Evolutionary conservation across 192 early-diverging fungal genomes (phyloP), one percentile per base, ranked within the genome.

Genomic region (Coemansia sp.): DNA sequence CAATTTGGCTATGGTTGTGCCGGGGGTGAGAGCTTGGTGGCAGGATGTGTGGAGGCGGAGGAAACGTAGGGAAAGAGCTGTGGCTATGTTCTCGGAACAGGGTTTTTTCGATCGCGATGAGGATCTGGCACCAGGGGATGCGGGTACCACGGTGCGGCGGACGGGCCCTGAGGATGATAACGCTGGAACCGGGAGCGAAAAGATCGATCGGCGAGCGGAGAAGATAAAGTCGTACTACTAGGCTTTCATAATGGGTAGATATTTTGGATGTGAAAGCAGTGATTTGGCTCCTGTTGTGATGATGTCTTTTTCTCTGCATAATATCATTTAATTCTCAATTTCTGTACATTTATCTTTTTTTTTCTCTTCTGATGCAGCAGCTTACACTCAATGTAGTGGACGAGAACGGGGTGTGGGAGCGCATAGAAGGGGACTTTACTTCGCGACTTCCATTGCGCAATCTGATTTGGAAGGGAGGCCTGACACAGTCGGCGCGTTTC

Each of bases 361-460:
- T 55, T 40, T 66, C 14, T 37, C 23, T 28, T 23, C 11, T 42
- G 7, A 63, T 75, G 67, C 50, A 77, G 46, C 38, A 57, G n/a
- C 69, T 67, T 21, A 43, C 59, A 34, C 64, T 77, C 40, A 65
- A 35, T 40, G 33, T 77, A 14, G 39, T 43, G 5, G 78, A 81
- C 60, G 73, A 75, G 50, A 50, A 67, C 50, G 72, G 63, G 6
- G 55, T 69, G 6, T 93, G 91, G 91, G 74, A 72, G 35, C 76
- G 79, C 23, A 83, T 94, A 18, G 83, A 84, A 14, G 77, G 86
- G 40, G 91, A 90, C 37, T 83, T 95, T 42, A 69, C 61, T 28
- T 63, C 80, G 26, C 83, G 90, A n/a, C 84, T 95, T 34, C 94
- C 94, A 2, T 82, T 95, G 26, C 84, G 88, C 37, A 92, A 93